These are phyloP conservation scores for Schizosaccharomyces japonicus DNA, from an alignment of 805 yeast genomes.

Conservation along the genomic window DNA sequence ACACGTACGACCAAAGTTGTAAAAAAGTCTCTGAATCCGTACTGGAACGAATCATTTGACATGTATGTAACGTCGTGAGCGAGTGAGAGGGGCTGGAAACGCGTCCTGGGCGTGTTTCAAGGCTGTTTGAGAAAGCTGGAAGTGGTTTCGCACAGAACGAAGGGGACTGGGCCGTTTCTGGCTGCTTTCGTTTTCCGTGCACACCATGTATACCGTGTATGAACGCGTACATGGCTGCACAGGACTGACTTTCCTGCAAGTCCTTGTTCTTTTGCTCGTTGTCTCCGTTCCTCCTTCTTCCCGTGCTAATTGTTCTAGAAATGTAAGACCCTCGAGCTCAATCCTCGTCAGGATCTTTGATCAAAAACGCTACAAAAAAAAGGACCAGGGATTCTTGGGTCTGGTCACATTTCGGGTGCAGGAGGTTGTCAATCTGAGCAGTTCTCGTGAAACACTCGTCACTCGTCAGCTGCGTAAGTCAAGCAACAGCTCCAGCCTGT, in stretches of 20 bases:
- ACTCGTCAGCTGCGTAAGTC: background rate
- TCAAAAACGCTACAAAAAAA: slow-evolving; percentile 41
- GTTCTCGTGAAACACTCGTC: background rate
- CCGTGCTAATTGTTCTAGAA: slow-evolving; percentile 16
- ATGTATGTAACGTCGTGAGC: too few species aligned
- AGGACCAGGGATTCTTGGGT: slow-evolving; percentile 93
- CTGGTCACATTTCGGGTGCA: slow-evolving; percentile 66
- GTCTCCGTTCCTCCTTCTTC: background rate
- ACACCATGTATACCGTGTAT: too few species aligned
- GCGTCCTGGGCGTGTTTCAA: too few species aligned
- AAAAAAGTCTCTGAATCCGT: slow-evolving; percentile 81
- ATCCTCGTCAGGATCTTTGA: slow-evolving; percentile 55
- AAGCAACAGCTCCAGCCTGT: background rate
- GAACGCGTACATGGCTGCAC: too few species aligned
- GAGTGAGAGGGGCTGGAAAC: too few species aligned
- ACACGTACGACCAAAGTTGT: slow-evolving; percentile 87
- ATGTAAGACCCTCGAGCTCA: slow-evolving; percentile 56
- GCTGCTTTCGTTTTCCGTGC: too few species aligned
- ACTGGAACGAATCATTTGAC: slow-evolving; percentile 84
- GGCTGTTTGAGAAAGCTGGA: too few species aligned
- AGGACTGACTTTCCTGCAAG: too few species aligned
- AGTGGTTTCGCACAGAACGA: too few species aligned
- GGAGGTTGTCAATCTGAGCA: background rate
- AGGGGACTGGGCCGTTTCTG: too few species aligned
- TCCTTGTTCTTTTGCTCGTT: background rate